A percentile compares a stretch with the other conserved stretches of the same genome.
Evolutionary conservation across 352 stramenopile genomes (phyloP).

Genomic region (Pythium coloratum): DNA sequence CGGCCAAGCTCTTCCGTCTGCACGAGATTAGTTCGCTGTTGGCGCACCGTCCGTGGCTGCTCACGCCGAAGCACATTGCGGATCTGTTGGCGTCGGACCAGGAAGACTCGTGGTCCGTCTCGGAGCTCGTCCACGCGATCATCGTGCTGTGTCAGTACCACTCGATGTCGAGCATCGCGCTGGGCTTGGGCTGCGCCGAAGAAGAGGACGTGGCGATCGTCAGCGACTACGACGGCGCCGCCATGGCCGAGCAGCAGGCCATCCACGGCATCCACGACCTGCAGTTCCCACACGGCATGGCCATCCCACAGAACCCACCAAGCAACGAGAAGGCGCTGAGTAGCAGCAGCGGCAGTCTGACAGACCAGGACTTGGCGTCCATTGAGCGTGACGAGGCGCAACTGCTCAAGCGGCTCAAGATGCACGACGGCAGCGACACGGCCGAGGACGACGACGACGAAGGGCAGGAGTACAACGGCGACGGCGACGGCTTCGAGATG

Average conservation of each 20-base stretch:
- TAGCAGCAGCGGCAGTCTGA: constrained; percentile 49
- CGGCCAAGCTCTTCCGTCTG: constrained; percentile 79
- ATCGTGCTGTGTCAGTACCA: constrained; percentile 84
- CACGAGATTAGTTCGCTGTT: constrained; percentile 84
- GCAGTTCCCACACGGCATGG: constrained; percentile 26
- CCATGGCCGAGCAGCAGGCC: constrained; percentile 33
- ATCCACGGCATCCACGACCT: constrained; percentile 26
- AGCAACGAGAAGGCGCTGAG: constrained; percentile 22
- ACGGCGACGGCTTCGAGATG: constrained; percentile 18
- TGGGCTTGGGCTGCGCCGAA: constrained; percentile 72
- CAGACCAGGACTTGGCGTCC: constrained; percentile 60
- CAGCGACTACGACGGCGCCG: constrained; percentile 52
- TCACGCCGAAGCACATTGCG: constrained; percentile 72
- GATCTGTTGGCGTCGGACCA: constrained; percentile 69
- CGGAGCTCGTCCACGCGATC: constrained; percentile 85
- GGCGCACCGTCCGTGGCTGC: constrained; percentile 82
- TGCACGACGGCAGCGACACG: constrained; percentile 61
- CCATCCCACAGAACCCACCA: not conserved
- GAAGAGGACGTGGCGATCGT: constrained; percentile 77
- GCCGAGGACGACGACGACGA: constrained; percentile 28
- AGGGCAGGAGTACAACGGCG: not conserved
- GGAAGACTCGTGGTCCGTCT: constrained; percentile 84
- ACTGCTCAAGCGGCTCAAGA: constrained; percentile 66
- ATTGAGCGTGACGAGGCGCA: constrained; percentile 79
- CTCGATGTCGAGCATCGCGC: constrained; percentile 78